Conservation (phyloP, 2,329 filamentous ascomycete genomes). For the Epichloe typhina region DNA sequence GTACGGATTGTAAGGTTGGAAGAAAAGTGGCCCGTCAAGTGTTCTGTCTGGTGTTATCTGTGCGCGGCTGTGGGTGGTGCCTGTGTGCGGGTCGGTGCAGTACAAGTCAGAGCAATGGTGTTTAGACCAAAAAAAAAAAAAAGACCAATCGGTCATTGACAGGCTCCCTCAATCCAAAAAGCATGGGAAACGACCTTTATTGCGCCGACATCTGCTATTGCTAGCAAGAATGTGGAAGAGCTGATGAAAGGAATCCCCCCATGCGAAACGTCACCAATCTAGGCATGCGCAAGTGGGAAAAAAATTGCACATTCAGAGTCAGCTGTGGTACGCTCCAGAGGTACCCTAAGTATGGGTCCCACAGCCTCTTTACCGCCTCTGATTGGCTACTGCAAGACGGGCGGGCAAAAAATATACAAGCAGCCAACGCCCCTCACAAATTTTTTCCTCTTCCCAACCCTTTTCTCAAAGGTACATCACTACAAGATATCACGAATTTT, state of each 20-base stretch:
- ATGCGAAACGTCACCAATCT: not conserved
- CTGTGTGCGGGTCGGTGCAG: not conserved
- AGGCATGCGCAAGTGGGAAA: not conserved
- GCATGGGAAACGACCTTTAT: too few relatives aligned
- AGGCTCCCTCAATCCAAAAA: not conserved
- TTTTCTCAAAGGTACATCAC: constrained; percentile 19
- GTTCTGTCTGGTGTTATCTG: too few relatives aligned
- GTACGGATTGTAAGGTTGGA: not conserved
- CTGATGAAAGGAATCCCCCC: not conserved
- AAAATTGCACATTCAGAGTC: not conserved
- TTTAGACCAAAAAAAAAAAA: not conserved
- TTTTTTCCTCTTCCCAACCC: constrained; percentile 18
- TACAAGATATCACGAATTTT: constrained; percentile 21
- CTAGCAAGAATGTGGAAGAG: too few relatives aligned
- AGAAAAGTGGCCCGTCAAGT: not conserved
- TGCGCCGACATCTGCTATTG: too few relatives aligned
- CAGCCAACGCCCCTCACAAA: constrained; percentile 25
- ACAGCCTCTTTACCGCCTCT: constrained; percentile 2
- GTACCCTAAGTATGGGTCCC: constrained; percentile 13
- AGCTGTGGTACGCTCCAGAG: constrained; percentile 5
- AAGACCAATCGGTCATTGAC: not conserved
- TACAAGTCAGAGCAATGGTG: not conserved
- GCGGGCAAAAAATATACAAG: constrained; percentile 20
- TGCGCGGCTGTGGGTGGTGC: not conserved
- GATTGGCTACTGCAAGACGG: constrained; percentile 10